Evolutionary conservation across 2,329 filamentous ascomycete species (phyloP), one percentile per base, ranked within the genome.

Genomic region (Didymella pomorum): DNA sequence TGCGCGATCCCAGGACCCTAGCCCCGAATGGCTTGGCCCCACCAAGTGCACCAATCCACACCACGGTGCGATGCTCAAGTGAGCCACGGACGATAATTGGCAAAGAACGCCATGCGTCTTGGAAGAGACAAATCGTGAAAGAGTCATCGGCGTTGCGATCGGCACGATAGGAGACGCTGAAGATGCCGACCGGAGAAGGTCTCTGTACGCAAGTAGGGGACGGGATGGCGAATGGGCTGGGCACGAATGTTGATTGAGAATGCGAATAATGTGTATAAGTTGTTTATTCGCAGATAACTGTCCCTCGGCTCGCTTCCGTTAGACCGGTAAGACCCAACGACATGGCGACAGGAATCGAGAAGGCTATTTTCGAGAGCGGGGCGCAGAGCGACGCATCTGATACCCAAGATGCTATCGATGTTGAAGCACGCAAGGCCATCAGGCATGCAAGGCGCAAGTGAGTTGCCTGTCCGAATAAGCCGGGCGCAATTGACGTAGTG

Each of bases 251-350:
- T 31, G 41, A 35, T 20, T 39, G 18, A 12, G 3, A 39, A 11
- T 4, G 33, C n/a, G 2, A 66, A 78, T n/a, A 31, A 59, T 1
- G 66, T 81, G 9, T 82, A 82, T 50, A 21, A 72, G 1, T 52
- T 69, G 9, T 2, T 8, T 11, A 7, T 35, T 16, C 16, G 6
- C 5, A 35, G 18, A 35, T 35, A 35, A 4, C 9, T 35, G 7
- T 7, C 16, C 6, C 3, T 35, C 31, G 11, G 11, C 16, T 35
- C 14, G 31, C 31, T 11, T 35, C 16, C 14, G 2, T n/a, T n/a
- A 16, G 16, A 35, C 31, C 16, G 31, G 31, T 35, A 35, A 14
- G 14, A n/a, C 16, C 16, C 16, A n/a, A 35, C 5, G 18, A 16
- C 31, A 35, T 35, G 31, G 31, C 16, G 16, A 18, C 4, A 35